A percentile compares a stretch with the other conserved stretches of the same genome.
Evolutionary conservation across 179 eudicot species (phyloP).

Genomic region (Silene coronaria): DNA sequence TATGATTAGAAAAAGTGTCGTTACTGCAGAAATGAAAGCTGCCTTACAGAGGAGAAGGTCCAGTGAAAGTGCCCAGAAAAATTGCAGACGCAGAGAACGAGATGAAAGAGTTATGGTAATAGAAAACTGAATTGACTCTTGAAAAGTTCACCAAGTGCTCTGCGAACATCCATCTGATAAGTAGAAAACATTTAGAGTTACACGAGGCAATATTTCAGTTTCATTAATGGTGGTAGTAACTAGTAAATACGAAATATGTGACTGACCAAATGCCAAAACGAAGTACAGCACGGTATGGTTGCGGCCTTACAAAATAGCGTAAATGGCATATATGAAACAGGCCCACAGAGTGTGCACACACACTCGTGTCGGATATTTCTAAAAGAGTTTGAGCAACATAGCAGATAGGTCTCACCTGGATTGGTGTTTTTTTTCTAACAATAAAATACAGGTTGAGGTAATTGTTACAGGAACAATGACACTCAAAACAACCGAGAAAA

Average conservation of each 20-base stretch:
- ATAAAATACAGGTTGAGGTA: no score
- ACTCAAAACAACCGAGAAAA: no score
- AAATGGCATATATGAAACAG: background rate
- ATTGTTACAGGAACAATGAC: no score
- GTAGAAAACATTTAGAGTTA: background rate
- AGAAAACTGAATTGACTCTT: slow-evolving; percentile 56
- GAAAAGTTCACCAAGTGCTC: slow-evolving; percentile 83
- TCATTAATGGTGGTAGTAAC: background rate
- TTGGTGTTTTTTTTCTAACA: no score
- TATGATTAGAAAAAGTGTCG: background rate
- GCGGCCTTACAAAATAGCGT: background rate
- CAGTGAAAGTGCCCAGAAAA: background rate
- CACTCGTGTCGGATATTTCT: no score
- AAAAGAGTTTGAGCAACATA: no score
- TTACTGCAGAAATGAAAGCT: background rate
- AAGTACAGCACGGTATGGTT: background rate
- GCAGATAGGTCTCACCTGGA: no score
- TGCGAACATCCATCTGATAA: slow-evolving; percentile 85
- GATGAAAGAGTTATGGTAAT: slow-evolving; percentile 28
- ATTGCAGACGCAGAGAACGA: background rate
- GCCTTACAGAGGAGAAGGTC: background rate
- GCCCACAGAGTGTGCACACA: no score
- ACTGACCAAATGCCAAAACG: background rate
- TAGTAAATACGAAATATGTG: background rate
- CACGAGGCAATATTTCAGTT: background rate